Conservation (phyloP, 257 asterid genomes). For the Euphrasia confusa region DNA sequence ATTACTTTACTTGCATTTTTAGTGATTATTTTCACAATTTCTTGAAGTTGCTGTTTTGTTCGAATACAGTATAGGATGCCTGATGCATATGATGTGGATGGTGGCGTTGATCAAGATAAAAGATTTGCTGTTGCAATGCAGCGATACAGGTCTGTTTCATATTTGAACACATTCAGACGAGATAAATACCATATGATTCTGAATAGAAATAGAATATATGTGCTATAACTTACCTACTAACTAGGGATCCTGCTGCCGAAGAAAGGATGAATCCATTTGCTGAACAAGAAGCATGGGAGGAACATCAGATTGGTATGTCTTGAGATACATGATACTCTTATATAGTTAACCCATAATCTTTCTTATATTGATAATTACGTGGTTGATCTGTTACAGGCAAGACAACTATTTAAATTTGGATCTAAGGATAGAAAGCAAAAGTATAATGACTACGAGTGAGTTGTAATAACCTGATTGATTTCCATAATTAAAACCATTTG, state of each 20-base stretch:
- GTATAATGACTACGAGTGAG: slow-evolving; percentile 79
- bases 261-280: slow-evolving; percentile 98
- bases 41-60: slow-evolving; percentile 13
- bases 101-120: slow-evolving; percentile 45
- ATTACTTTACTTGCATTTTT: slow-evolving; percentile 10
- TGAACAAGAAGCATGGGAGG: slow-evolving; percentile 99
- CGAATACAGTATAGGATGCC: slow-evolving; percentile 77
- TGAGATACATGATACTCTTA: slow-evolving; percentile 17
- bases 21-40: slow-evolving; percentile 1
- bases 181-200: too few relatives aligned
- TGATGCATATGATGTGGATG: slow-evolving; percentile 50
- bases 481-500: not conserved
- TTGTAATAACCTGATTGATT: slow-evolving; percentile 22
- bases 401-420: slow-evolving; percentile 78
- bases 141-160: slow-evolving; percentile 38
- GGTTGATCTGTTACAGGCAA: slow-evolving; percentile 51
- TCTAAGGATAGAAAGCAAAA: slow-evolving; percentile 58
- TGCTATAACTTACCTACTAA: slow-evolving; percentile 21
- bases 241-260: slow-evolving; percentile 69
- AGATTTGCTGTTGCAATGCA: slow-evolving; percentile 47
- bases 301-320: slow-evolving; percentile 77
- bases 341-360: slow-evolving; percentile 14
- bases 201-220: slow-evolving; percentile 6
- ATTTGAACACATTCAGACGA: too few relatives aligned
- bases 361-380: slow-evolving; percentile 28